These are phyloP conservation scores for Debaryomyces sp. DNA, from an alignment of 1,139 yeast genomes.

Conservation along the genomic window DNA sequence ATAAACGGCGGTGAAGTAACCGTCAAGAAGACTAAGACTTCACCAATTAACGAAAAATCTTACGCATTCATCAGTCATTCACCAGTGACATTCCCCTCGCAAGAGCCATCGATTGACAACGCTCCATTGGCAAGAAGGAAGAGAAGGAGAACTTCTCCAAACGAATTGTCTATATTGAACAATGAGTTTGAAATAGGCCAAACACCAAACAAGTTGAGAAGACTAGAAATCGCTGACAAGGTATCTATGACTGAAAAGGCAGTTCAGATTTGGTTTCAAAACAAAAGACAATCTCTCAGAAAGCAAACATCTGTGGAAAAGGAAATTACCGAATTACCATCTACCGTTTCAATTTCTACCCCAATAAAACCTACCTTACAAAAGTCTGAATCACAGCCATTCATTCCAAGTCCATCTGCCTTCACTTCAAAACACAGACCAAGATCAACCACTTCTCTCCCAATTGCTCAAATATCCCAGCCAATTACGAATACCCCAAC, in stretches of 20 bases:
- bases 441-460: slow-evolving; percentile 20
- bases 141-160: slow-evolving; percentile 91
- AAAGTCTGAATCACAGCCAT: slow-evolving; percentile 27
- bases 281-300: slow-evolving; percentile 83
- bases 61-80: slow-evolving; percentile 93
- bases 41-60: slow-evolving; percentile 34
- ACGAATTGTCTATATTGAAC: slow-evolving; percentile 79
- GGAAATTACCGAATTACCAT: slow-evolving; percentile 49
- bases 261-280: slow-evolving; percentile 98
- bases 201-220: slow-evolving; percentile 78
- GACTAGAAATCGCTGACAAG: slow-evolving; percentile 73
- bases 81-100: slow-evolving; percentile 79
- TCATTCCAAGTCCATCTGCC: slow-evolving; percentile 25
- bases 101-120: slow-evolving; percentile 85
- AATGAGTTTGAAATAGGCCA: slow-evolving; percentile 73
- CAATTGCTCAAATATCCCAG: slow-evolving; percentile 6
- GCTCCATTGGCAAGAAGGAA: slow-evolving; percentile 90
- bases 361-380: slow-evolving; percentile 30
- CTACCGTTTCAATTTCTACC: slow-evolving; percentile 36
- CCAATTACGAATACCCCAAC: slow-evolving; percentile 13
- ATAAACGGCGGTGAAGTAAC: neutral
- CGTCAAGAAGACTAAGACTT: slow-evolving; percentile 10
- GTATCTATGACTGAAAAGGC: slow-evolving; percentile 97
- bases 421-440: slow-evolving; percentile 29
- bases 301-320: slow-evolving; percentile 46